phyloP scores from a whole-genome alignment of 148 eudicot species.

The Amaranthus palmeri region DNA sequence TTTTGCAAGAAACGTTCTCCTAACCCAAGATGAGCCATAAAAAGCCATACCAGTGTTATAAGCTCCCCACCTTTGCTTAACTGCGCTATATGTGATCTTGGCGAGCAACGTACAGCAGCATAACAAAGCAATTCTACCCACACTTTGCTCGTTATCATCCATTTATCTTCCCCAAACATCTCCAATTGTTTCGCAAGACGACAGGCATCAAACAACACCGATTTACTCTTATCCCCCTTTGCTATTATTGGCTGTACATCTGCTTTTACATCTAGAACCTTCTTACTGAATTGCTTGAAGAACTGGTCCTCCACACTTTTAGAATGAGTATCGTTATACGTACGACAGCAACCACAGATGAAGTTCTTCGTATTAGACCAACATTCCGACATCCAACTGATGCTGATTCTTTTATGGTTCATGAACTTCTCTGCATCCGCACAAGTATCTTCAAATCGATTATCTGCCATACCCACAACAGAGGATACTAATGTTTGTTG shows the following conservation, averaged over 20 bases:
- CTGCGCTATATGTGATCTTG: constrained; percentile 14
- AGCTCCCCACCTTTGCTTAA: constrained; percentile 19
- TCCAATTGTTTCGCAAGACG: constrained; percentile 27
- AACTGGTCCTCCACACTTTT: background rate
- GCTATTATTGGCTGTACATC: constrained; percentile 1
- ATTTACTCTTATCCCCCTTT: constrained; percentile 32
- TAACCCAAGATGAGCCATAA: constrained; percentile 25
- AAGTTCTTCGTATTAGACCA: background rate
- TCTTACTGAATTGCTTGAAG: background rate
- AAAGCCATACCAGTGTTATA: constrained; percentile 21
- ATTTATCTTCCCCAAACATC: constrained; percentile 6
- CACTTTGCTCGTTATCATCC: constrained; percentile 31
- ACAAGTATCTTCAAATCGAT: constrained; percentile 19
- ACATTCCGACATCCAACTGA: background rate
- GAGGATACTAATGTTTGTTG: constrained; percentile 18
- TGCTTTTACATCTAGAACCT: background rate
- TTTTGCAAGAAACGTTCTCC: constrained; percentile 25
- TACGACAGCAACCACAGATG: background rate
- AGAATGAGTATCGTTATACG: background rate
- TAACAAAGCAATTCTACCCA: constrained; percentile 36
- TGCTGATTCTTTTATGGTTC: background rate
- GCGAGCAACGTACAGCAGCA: constrained; percentile 20
- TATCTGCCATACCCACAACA: constrained; percentile 24
- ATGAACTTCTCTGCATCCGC: constrained; percentile 17
- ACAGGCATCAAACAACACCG: constrained; percentile 33